Conservation (phyloP, 2,329 filamentous ascomycete species). For the Fusarium odoratissimum region DNA sequence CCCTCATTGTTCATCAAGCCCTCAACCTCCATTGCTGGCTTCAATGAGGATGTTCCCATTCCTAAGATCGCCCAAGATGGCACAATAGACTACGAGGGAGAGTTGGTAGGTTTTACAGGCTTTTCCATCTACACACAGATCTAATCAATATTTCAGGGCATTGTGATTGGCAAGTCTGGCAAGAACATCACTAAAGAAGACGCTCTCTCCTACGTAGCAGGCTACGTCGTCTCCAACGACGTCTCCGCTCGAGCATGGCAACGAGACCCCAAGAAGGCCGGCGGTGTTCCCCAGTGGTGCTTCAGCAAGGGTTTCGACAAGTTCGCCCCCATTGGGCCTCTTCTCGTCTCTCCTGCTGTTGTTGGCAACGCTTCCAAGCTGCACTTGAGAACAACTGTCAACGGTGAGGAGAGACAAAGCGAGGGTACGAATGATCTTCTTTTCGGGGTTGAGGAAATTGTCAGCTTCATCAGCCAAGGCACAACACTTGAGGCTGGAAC, state of each 20-base stretch:
- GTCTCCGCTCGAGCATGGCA: conserved; percentile 66
- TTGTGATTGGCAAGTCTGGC: conserved; percentile 65
- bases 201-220: conserved; percentile 61
- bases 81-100: conserved; percentile 62
- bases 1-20: conserved; percentile 65
- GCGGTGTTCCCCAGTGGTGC: conserved; percentile 61
- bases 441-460: conserved; percentile 59
- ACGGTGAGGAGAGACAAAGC: conserved; percentile 62
- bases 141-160: conserved; percentile 42
- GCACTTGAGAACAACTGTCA: conserved; percentile 56
- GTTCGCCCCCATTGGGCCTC: conserved; percentile 65
- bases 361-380: conserved; percentile 47
- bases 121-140: accelerated
- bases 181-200: conserved; percentile 60
- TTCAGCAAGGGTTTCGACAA: conserved; percentile 67
- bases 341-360: conserved; percentile 50
- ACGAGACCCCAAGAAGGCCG: conserved; percentile 59
- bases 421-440: conserved; percentile 62
- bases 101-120: conserved; percentile 49
- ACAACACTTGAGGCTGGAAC: conserved; percentile 64
- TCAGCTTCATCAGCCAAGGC: conserved; percentile 60
- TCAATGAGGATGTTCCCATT: conserved; percentile 54
- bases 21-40: conserved; percentile 52
- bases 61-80: conserved; percentile 60
- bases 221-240: conserved; percentile 61